Evolutionary conservation across 2,329 filamentous ascomycete species (phyloP).

Genomic region (Xylaria sp.): DNA sequence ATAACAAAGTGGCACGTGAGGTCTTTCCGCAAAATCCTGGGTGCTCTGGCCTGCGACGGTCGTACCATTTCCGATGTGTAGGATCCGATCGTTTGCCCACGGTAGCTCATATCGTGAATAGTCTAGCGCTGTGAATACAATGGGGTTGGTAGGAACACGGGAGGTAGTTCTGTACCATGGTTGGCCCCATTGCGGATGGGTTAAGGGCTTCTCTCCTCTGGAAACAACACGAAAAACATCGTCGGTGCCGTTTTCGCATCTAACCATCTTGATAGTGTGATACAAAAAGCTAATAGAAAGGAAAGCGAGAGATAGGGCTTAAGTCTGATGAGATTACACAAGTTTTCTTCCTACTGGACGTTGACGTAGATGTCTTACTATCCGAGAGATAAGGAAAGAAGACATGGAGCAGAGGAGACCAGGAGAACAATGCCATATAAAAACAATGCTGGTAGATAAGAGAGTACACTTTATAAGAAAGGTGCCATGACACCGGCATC

Average conservation of each 20-base stretch:
- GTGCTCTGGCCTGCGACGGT: conserved; percentile 24
- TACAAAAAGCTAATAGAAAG: not conserved
- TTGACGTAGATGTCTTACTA: not conserved
- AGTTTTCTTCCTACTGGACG: not conserved
- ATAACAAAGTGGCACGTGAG: conserved; percentile 25
- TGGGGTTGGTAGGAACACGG: not conserved
- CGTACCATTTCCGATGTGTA: conserved; percentile 28
- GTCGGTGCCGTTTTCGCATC: not conserved
- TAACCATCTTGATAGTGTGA: not conserved
- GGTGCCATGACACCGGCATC: not conserved
- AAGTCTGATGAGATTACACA: not conserved
- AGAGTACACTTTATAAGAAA: not conserved
- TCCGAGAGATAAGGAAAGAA: not conserved
- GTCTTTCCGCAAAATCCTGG: not conserved
- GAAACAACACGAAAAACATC: not conserved
- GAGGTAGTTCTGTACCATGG: not conserved
- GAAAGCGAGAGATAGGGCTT: not conserved
- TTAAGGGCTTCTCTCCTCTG: not conserved
- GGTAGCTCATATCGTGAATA: not conserved
- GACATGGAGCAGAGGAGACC: not conserved
- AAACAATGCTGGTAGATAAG: not conserved
- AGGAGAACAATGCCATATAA: not conserved
- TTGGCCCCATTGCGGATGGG: not conserved
- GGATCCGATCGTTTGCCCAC: not conserved
- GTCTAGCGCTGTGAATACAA: not conserved